phyloP scores from a whole-genome alignment of 139 green algal species.

The Closterium sp. region DNA sequence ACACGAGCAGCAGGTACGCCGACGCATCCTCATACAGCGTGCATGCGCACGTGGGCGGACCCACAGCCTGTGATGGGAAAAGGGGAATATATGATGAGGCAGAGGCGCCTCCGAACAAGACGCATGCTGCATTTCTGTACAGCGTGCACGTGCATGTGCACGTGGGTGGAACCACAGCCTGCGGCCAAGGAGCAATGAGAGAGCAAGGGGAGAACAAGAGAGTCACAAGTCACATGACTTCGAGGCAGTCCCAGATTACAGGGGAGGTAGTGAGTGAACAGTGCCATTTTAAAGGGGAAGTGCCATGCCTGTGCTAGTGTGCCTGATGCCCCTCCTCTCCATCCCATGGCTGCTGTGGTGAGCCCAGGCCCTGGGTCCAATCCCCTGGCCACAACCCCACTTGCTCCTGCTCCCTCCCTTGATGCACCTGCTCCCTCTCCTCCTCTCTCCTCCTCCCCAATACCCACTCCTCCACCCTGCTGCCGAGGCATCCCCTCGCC shows the following conservation, averaged over 20 bases:
- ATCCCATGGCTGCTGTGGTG: neutral
- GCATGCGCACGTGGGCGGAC: neutral
- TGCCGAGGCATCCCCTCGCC: neutral
- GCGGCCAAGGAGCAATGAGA: neutral
- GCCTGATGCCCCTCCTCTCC: neutral
- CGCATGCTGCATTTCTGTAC: too few relatives aligned
- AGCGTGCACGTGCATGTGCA: neutral
- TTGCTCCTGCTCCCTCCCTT: neutral
- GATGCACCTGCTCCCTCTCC: neutral
- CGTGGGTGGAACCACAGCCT: neutral
- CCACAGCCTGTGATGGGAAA: neutral
- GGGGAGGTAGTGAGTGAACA: neutral
- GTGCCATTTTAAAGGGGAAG: neutral
- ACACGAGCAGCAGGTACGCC: slow-evolving; percentile 9
- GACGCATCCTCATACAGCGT: neutral
- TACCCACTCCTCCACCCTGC: neutral
- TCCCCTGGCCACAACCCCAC: neutral
- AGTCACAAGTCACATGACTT: too few relatives aligned
- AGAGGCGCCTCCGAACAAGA: too few relatives aligned
- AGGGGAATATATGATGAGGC: neutral
- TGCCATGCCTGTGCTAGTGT: neutral
- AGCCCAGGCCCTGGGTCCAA: neutral
- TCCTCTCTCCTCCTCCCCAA: neutral
- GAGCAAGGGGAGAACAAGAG: neutral
- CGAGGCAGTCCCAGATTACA: too few relatives aligned